Conservation (phyloP, 352 stramenopile genomes). For the Pythium dissimile region DNA sequence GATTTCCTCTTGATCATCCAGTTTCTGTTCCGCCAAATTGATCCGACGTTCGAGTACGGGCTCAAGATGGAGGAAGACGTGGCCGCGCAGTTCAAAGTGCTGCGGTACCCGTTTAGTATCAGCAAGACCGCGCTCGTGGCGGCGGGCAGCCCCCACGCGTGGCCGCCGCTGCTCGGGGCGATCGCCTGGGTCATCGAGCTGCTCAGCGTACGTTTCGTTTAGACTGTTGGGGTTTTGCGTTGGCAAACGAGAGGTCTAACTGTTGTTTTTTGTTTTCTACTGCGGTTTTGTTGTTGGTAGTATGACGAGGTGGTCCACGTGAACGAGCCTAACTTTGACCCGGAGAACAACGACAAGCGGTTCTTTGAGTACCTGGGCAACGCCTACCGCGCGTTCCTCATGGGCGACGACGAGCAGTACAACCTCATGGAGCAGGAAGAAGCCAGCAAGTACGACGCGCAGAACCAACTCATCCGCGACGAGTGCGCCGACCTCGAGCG, state of each 20-base stretch:
- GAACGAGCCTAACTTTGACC: constrained; percentile 55
- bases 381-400: constrained; percentile 93
- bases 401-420: constrained; percentile 91
- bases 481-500: constrained; percentile 49
- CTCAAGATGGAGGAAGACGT: constrained; percentile 80
- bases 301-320: constrained; percentile 82
- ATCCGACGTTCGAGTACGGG: constrained; percentile 87
- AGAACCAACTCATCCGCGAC: constrained; percentile 50
- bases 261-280: constrained; percentile 2
- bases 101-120: constrained; percentile 95
- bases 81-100: constrained; percentile 57
- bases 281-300: constrained; percentile 22
- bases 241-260: not conserved
- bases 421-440: constrained; percentile 83
- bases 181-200: constrained; percentile 98
- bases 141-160: constrained; percentile 94
- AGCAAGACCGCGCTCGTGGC: constrained; percentile 94
- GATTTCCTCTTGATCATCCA: constrained; percentile 97
- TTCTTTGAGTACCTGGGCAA: constrained; percentile 95
- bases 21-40: constrained; percentile 95
- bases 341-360: constrained; percentile 78
- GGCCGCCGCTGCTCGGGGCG: constrained; percentile 93
- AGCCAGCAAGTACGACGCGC: constrained; percentile 42
- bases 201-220: constrained; percentile 64
- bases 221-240: not conserved